Base-by-base conservation (phyloP, 164 flowering plant genomes). In the Vitis rupestris region DNA sequence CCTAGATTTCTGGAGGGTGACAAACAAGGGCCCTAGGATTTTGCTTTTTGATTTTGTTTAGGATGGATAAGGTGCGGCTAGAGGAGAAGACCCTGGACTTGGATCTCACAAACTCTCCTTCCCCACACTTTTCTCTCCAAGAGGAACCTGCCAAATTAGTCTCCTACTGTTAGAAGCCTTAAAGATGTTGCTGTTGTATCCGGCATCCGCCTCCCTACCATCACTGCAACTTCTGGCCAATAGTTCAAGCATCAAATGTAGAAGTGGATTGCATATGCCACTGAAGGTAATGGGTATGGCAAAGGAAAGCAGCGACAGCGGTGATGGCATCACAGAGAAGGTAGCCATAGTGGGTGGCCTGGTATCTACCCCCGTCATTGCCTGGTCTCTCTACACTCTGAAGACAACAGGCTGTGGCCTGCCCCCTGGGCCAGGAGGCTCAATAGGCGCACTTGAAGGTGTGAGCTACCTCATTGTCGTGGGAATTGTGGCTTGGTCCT, bases 361-460 rank as follows among this genome's bases (percentile, higher is more conserved):
- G 49, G 76, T 95, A 31, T 80, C 99, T 0, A 75, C 70, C 12
- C 99, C 99, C 0, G 92, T 93, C 27, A 93, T 95, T 13, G 92
- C 79, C 0, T 95, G 98, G 98, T 95, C 99, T 3, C 97, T 95
- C 15, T 95, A 90, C 87, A 91, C 99, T 9, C 97, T 95, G 63
- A 93, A 93, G 67, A 95, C 97, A 0, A 92, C 98, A 0, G 97
- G 98, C 12, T 95, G 98, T 30, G 99, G 99, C 12, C 92, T 95
- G 5, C 99, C 99, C 6, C 99, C 99, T 0, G 99, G 99, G 9
- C 99, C 98, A 0, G 97, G 88, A 0, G 99, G 99, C 50, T 88
- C 97, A 2, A 81, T 94, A 0, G 99, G 99, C 4, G 99, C 99
- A 2, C 79, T 94, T 1, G 99, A 94, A 63, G 99, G 99, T 5